Evolutionary conservation across 192 early-diverging fungal genomes (phyloP).

Genomic region (Backusella liffmaniae): DNA sequence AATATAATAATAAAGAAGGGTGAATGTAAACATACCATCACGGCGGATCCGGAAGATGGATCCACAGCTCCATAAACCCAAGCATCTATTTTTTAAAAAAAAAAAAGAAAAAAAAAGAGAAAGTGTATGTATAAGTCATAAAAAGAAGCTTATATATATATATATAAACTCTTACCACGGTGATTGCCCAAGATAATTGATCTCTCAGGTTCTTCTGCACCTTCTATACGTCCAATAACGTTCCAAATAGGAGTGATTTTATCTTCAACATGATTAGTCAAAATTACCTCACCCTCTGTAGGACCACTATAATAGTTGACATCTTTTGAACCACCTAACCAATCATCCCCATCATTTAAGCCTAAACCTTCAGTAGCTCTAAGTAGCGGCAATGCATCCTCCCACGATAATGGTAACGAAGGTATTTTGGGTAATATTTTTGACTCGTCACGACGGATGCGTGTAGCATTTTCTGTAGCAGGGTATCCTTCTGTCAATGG

Average conservation of each 20-base stretch:
- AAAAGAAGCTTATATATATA: neutral
- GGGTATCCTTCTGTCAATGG: slow-evolving; percentile 63
- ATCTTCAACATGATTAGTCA: slow-evolving; percentile 54
- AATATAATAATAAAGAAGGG: neutral
- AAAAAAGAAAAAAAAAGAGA: neutral
- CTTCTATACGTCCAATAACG: slow-evolving; percentile 61
- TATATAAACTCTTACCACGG: slow-evolving; percentile 20
- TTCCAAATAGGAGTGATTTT: slow-evolving; percentile 60
- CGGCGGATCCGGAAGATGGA: slow-evolving; percentile 60
- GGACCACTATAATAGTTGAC: slow-evolving; percentile 64
- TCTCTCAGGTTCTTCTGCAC: slow-evolving; percentile 53
- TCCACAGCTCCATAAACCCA: slow-evolving; percentile 69
- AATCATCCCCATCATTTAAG: slow-evolving; percentile 15
- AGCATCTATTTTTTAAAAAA: slow-evolving; percentile 38
- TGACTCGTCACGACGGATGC: slow-evolving; percentile 45
- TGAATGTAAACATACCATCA: slow-evolving; percentile 10
- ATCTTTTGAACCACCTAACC: slow-evolving; percentile 54
- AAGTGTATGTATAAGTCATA: neutral
- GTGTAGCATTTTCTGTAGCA: slow-evolving; percentile 46
- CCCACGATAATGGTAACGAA: slow-evolving; percentile 62
- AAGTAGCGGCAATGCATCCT: slow-evolving; percentile 60
- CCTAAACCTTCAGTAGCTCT: slow-evolving; percentile 52
- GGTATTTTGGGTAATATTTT: slow-evolving; percentile 52
- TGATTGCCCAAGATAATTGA: slow-evolving; percentile 58
- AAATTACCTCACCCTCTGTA: slow-evolving; percentile 47